Percentiles rank a stretch among this genome's conserved stretches.
These are phyloP conservation scores for Hyphopichia burtonii DNA, from an alignment of 1,139 yeast species.

Conservation along the genomic window DNA sequence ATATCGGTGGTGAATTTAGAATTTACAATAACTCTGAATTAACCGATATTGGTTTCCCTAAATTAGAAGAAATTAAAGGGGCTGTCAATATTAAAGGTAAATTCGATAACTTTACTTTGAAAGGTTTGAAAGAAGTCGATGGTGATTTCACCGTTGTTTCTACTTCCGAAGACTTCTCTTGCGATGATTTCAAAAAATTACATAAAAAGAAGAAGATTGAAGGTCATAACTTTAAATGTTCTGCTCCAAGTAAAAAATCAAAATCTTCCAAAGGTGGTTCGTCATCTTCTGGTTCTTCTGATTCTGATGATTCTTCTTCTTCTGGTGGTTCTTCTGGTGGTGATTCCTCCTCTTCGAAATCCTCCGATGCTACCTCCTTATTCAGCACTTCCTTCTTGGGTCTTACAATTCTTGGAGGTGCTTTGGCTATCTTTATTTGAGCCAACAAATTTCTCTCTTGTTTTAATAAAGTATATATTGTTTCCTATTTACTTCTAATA, in stretches of 20 bases:
- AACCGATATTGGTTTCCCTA: slow-evolving; percentile 31
- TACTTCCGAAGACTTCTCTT: slow-evolving; percentile 40
- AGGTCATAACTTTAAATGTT: slow-evolving; percentile 48
- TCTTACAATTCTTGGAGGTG: slow-evolving; percentile 18
- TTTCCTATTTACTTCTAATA: background rate
- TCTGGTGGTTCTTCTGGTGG: slow-evolving; percentile 6
- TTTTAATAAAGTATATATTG: background rate
- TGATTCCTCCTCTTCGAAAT: slow-evolving; percentile 12
- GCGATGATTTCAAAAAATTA: slow-evolving; percentile 35
- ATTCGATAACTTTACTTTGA: slow-evolving; percentile 40
- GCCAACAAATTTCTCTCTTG: no score
- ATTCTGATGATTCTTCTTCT: slow-evolving; percentile 12
- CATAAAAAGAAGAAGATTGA: slow-evolving; percentile 33
- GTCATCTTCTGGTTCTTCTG: slow-evolving; percentile 5
- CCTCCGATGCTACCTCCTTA: slow-evolving; percentile 15
- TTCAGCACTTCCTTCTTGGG: slow-evolving; percentile 14
- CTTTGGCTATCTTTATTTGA: slow-evolving; percentile 19
- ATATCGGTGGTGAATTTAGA: slow-evolving; percentile 45
- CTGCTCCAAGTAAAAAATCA: slow-evolving; percentile 28
- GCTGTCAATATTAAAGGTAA: slow-evolving; percentile 43
- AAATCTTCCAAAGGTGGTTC: slow-evolving; percentile 14
- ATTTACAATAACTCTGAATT: slow-evolving; percentile 44
- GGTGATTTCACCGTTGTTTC: slow-evolving; percentile 44
- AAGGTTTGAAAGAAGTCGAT: slow-evolving; percentile 36
- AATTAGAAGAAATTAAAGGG: slow-evolving; percentile 38